Conservation (phyloP, 2,329 filamentous ascomycete genomes). For the Fusarium agapanthi region DNA sequence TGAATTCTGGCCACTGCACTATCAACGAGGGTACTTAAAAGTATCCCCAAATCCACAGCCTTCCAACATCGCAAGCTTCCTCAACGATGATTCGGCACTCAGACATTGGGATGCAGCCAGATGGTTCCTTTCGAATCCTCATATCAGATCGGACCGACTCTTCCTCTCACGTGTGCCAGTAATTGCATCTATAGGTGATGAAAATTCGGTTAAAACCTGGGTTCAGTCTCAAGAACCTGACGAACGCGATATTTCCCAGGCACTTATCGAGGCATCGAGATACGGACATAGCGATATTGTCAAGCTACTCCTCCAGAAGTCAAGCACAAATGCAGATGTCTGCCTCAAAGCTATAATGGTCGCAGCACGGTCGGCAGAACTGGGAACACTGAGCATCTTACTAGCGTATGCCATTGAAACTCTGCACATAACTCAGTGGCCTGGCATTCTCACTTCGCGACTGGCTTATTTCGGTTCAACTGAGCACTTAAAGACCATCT, state of each 20-base stretch:
- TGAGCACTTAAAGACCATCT: not conserved
- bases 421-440: not conserved
- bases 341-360: not conserved
- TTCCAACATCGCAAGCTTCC: not conserved
- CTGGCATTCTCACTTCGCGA: rapidly evolving
- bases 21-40: not conserved
- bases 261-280: not conserved
- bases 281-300: not conserved
- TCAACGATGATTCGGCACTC: not conserved
- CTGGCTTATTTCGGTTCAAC: rapidly evolving
- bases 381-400: not conserved
- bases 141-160: not conserved
- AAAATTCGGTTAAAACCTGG: rapidly evolving
- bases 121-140: not conserved
- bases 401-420: not conserved
- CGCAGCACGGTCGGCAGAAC: not conserved
- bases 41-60: rapidly evolving
- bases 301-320: not conserved
- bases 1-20: not conserved
- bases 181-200: not conserved
- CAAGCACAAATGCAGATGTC: not conserved
- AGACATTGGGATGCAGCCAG: not conserved
- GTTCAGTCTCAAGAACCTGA: not conserved
- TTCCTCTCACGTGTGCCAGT: not conserved
- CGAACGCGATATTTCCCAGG: not conserved